phyloP scores from a whole-genome alignment of 352 stramenopile genomes.

The Pythium periplocum region DNA sequence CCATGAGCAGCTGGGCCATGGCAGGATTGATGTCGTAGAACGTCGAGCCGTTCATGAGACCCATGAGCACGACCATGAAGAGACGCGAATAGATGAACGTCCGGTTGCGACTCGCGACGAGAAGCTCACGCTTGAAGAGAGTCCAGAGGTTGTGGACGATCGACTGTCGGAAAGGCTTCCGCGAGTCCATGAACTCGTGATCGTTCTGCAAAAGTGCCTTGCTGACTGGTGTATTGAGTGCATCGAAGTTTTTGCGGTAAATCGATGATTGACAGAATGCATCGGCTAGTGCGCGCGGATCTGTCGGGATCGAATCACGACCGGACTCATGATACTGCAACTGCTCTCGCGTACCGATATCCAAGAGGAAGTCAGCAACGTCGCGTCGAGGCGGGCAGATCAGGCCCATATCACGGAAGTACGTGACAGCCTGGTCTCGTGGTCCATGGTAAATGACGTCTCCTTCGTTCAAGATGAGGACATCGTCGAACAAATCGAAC shows the following conservation, averaged over 20 bases:
- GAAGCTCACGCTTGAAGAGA: constrained; percentile 66
- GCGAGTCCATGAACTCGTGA: constrained; percentile 31
- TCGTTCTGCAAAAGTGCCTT: constrained; percentile 80
- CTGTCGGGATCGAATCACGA: neutral
- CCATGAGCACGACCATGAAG: constrained; percentile 37
- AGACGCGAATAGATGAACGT: constrained; percentile 28
- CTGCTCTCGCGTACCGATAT: constrained; percentile 40
- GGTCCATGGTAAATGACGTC: constrained; percentile 61
- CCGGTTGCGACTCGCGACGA: constrained; percentile 48
- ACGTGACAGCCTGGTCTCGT: constrained; percentile 22
- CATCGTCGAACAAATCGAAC: constrained; percentile 50
- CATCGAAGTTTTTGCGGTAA: constrained; percentile 46
- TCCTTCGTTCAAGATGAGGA: constrained; percentile 52
- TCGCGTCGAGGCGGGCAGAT: constrained; percentile 36
- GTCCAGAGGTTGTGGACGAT: constrained; percentile 33
- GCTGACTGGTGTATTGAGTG: constrained; percentile 83
- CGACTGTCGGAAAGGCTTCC: constrained; percentile 31
- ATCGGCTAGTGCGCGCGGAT: constrained; percentile 29
- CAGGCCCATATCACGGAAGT: constrained; percentile 37
- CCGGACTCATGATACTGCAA: constrained; percentile 23
- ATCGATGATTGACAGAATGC: constrained; percentile 33
- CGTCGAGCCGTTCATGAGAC: constrained; percentile 32
- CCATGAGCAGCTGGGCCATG: constrained; percentile 43
- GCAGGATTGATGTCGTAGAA: constrained; percentile 46
- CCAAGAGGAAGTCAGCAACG: constrained; percentile 46